phyloP scores from a whole-genome alignment of 2,329 filamentous ascomycete species.

The Dothistroma septosporum region DNA sequence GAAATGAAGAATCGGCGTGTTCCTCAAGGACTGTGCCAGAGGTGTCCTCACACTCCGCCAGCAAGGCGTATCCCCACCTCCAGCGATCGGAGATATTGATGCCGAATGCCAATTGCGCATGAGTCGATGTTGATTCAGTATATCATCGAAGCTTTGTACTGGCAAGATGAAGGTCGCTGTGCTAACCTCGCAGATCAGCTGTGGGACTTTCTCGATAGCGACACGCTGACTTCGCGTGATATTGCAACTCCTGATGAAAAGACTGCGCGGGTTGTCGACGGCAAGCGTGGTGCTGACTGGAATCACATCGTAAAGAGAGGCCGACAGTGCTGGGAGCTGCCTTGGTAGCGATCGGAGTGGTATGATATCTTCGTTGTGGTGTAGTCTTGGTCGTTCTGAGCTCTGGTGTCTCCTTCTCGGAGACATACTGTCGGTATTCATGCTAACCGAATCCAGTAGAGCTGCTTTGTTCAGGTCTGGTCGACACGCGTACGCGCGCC shows the following conservation, averaged over 20 bases:
- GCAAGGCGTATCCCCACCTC: background rate
- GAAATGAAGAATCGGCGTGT: slow-evolving; percentile 1
- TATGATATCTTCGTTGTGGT: background rate
- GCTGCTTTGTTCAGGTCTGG: background rate
- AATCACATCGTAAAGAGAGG: background rate
- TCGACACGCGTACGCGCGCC: background rate
- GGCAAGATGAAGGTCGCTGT: background rate
- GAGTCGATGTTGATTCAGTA: background rate
- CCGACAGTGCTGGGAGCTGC: background rate
- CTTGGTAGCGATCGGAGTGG: background rate
- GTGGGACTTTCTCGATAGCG: background rate
- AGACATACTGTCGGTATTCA: background rate
- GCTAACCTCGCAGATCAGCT: background rate
- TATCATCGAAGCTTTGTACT: background rate
- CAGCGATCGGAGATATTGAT: background rate
- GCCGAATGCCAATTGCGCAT: background rate
- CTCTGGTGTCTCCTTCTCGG: too few relatives aligned
- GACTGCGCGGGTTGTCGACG: background rate
- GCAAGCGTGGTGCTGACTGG: background rate
- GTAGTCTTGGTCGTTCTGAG: background rate
- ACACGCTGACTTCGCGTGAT: background rate
- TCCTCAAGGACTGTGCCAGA: background rate
- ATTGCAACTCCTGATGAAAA: background rate
- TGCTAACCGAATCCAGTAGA: too few relatives aligned
- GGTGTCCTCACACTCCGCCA: background rate